These are phyloP conservation scores for Dillenia suffruticosa DNA, from an alignment of 164 flowering plant genomes.

Conservation along the genomic window DNA sequence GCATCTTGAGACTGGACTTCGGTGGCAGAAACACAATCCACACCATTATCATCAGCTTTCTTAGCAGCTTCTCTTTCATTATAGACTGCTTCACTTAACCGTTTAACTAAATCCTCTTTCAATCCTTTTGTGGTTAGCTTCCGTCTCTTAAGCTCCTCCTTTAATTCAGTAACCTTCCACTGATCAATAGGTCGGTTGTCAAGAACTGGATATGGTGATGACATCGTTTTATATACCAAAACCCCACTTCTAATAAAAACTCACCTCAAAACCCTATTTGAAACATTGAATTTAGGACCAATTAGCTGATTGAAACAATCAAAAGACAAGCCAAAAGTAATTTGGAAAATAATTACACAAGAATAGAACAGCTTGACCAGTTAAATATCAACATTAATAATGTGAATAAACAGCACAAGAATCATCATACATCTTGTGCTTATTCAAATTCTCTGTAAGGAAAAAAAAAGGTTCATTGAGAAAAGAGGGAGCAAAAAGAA, in stretches of 20 bases:
- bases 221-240: constrained; percentile 24
- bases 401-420: too few species aligned
- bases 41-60: constrained; percentile 24
- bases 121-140: constrained; percentile 62
- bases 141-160: constrained; percentile 84
- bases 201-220: constrained; percentile 57
- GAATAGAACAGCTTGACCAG: constrained; percentile 3
- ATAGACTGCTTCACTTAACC: constrained; percentile 66
- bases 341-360: background rate
- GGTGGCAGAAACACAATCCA: constrained; percentile 14
- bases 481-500: too few species aligned
- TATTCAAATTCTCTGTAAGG: too few species aligned
- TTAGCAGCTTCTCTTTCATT: constrained; percentile 39
- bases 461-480: too few species aligned
- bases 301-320: background rate
- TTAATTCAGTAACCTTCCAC: constrained; percentile 89
- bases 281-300: background rate
- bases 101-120: constrained; percentile 75
- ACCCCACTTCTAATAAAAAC: constrained; percentile 8
- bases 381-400: too few species aligned
- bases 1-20: constrained; percentile 10
- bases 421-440: too few species aligned
- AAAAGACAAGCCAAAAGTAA: background rate
- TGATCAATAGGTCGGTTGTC: constrained; percentile 71
- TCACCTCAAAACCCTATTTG: constrained; percentile 22